Percentiles rank a stretch among this genome's conserved stretches.
Evolutionary conservation across 2,329 filamentous ascomycete species (phyloP).

Genomic region (Curvularia hawaiiensis): DNA sequence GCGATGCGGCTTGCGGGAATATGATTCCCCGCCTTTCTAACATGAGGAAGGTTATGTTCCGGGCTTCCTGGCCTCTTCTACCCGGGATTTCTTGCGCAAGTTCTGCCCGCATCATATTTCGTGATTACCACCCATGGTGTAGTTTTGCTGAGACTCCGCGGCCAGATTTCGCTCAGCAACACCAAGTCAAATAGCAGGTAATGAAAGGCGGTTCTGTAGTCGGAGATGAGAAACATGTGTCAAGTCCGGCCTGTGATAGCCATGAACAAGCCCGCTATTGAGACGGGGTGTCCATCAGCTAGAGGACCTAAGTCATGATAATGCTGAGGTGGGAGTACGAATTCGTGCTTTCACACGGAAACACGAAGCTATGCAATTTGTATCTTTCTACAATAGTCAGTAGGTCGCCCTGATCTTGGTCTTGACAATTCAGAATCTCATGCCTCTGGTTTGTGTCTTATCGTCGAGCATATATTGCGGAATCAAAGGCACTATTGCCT

Average conservation of each 20-base stretch:
- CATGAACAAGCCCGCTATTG: background rate
- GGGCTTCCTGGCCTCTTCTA: background rate
- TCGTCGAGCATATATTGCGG: constrained; percentile 14
- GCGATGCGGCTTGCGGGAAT: background rate
- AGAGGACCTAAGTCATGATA: constrained; percentile 4
- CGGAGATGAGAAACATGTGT: constrained; percentile 1
- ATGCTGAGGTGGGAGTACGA: constrained; percentile 20
- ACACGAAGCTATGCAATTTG: too few relatives aligned
- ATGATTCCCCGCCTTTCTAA: background rate
- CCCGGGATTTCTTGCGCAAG: too few relatives aligned
- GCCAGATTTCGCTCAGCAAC: background rate
- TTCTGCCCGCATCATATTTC: too few relatives aligned
- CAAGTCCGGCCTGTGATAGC: background rate
- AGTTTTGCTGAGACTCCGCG: background rate
- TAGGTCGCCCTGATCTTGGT: background rate
- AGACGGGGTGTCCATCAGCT: background rate
- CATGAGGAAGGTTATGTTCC: background rate
- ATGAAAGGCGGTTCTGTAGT: constrained; percentile 9
- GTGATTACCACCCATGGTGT: too few relatives aligned
- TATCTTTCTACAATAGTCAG: background rate
- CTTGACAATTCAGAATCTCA: background rate
- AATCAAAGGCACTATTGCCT: constrained; percentile 1
- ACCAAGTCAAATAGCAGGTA: constrained; percentile 10
- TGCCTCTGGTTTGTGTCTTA: constrained; percentile 4
- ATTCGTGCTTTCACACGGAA: constrained; percentile 3